phyloP scores from a whole-genome alignment of 345 rosid species.

The Gossypium ekmanianum region DNA sequence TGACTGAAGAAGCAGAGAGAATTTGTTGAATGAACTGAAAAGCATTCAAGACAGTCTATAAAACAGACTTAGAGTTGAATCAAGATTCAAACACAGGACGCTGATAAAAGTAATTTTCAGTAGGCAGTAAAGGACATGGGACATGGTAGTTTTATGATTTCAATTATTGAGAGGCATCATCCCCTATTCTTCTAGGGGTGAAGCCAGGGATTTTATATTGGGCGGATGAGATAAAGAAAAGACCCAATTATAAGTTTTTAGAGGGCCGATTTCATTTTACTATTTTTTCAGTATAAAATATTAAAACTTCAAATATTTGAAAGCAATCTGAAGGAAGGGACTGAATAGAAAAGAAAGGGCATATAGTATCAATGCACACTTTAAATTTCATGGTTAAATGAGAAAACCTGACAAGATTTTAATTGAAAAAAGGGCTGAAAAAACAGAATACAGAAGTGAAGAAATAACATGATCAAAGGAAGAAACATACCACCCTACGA shows the following conservation, averaged over 20 bases:
- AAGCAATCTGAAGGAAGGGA: too few species aligned
- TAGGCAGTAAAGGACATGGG: background rate
- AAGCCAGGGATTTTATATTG: too few species aligned
- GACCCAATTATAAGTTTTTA: too few species aligned
- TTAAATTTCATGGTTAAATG: background rate
- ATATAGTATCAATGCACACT: background rate
- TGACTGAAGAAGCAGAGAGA: background rate
- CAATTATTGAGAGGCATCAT: background rate
- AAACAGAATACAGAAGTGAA: background rate
- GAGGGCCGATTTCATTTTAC: too few species aligned
- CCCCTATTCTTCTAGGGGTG: too few species aligned
- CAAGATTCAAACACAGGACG: too few species aligned
- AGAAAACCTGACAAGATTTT: background rate
- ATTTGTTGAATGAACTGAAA: background rate
- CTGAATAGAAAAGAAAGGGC: too few species aligned
- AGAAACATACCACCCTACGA: conserved; percentile 78
- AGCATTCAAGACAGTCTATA: background rate
- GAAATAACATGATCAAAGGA: background rate
- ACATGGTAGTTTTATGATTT: background rate
- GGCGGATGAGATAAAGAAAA: too few species aligned
- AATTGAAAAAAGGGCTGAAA: background rate
- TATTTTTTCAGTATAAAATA: too few species aligned
- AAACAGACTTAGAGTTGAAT: background rate
- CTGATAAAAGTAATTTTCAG: too few species aligned
- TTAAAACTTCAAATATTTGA: too few species aligned